Base-by-base conservation (phyloP, 768 basidiomycete species). In the Boletus tomentosulus region DNA sequence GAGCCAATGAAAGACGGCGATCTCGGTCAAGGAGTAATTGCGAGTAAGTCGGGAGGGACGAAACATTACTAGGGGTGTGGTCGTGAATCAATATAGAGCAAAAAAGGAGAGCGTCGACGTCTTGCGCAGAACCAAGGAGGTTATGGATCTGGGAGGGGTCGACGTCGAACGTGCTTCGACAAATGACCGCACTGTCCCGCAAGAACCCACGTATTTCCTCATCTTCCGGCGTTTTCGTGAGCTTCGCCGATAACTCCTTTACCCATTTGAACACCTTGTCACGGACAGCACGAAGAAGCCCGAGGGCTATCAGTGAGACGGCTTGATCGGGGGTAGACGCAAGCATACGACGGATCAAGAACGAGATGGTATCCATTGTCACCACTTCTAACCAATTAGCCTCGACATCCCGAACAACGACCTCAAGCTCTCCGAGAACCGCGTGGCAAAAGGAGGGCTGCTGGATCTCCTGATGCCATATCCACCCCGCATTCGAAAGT, bases 401-500 rank as follows among this genome's bases (percentile, higher is more conserved):
- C 54, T 67, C 58, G 15, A 80, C 58, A 31, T 64, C 66, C 27
- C 43, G 51, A 12, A 79, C 39, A 7, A 77, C 59, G 12, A 54
- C 55, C 15, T 69, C 61, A 0, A 77, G 55, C 52, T 76, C 74
- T 9, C 31, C 53, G 1, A 81, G 51, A 9, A 82, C 57, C 0
- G 62, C 63, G 6, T 15, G 0, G 11, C 74, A 67, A 46, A 80
- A 82, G 8, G 64, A 46, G 2, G 59, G 22, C 10, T 62, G 15
- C 4, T 46, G 45, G 4, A 78, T 60, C 19, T 78, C 74, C 1
- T 51, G 31, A 54, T 83, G 82, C 75, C 77, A 81, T n/a, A 57
- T 59, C 48, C 65, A 55, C n/a, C 39, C 48, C 6, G n/a, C 48
- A 2, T 55, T 39, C 0, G 35, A 58, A 6, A 62, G 12, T 0